Conservation (phyloP, 495 filamentous ascomycete genomes). For the Letharia columbiana region DNA sequence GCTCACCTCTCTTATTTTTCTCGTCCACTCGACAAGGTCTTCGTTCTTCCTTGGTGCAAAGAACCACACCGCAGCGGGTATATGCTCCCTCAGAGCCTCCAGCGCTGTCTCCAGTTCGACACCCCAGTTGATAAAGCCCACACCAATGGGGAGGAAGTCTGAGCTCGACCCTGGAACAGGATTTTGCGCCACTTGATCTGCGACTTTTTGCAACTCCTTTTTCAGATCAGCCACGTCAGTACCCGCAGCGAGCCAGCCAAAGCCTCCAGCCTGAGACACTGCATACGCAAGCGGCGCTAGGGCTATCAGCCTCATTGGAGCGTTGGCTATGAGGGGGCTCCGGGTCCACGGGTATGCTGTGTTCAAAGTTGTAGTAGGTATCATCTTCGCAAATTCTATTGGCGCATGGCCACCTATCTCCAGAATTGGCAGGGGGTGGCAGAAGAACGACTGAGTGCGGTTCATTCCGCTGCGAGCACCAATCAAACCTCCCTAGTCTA, state of each 20-base stretch:
- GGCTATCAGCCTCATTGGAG: conserved; percentile 61
- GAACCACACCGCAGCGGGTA: conserved; percentile 58
- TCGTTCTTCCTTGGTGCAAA: conserved; percentile 46
- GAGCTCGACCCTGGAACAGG: conserved; percentile 10
- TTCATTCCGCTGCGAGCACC: neutral
- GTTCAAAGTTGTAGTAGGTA: conserved; percentile 1
- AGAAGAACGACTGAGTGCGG: neutral
- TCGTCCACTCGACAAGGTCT: conserved; percentile 46
- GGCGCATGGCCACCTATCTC: neutral
- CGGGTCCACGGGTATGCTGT: conserved; percentile 45
- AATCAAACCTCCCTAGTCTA: neutral
- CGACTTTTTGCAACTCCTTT: conserved; percentile 25
- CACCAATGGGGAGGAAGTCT: conserved; percentile 44
- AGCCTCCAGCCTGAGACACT: conserved; percentile 53
- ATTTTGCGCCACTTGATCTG: conserved; percentile 15
- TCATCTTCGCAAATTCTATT: neutral
- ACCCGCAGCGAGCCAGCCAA: conserved; percentile 40
- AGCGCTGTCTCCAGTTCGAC: conserved; percentile 35
- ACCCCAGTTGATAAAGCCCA: conserved; percentile 51
- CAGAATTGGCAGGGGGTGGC: neutral
- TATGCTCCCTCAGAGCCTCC: conserved; percentile 34
- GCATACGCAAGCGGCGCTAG: conserved; percentile 46
- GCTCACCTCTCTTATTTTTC: conserved; percentile 33
- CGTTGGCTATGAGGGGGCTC: conserved; percentile 50
- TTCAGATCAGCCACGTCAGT: conserved; percentile 28